These are phyloP conservation scores for Chiua sp. DNA, from an alignment of 1,284 basidiomycete genomes.

Conservation along the genomic window DNA sequence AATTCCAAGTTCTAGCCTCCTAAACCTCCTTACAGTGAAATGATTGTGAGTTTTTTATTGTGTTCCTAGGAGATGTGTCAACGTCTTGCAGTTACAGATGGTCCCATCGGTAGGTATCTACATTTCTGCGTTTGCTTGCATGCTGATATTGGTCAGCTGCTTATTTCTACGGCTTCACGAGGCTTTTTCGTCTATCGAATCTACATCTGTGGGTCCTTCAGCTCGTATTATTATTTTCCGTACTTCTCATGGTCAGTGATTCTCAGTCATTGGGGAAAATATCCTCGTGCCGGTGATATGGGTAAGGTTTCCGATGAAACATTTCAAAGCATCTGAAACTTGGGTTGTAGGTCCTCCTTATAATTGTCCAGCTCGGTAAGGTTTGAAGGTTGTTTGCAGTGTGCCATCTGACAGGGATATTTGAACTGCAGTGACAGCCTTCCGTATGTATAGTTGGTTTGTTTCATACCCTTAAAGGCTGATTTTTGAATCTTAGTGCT, in stretches of 20 bases:
- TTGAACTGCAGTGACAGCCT: background rate
- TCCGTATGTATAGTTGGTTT: constrained; percentile 4
- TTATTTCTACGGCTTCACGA: background rate
- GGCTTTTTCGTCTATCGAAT: background rate
- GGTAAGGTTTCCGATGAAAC: background rate
- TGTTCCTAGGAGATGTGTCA: no score
- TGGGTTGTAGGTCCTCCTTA: constrained; percentile 2
- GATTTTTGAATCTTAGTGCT: constrained; percentile 10
- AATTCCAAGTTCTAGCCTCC: no score
- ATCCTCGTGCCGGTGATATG: background rate
- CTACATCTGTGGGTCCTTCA: background rate
- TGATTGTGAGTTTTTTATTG: no score
- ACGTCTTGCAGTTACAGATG: no score
- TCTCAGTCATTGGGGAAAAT: background rate
- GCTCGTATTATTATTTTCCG: no score
- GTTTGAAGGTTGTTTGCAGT: rapidly evolving
- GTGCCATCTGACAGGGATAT: background rate
- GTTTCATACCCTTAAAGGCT: background rate
- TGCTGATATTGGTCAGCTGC: background rate
- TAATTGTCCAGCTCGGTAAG: constrained; percentile 11
- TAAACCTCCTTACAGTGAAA: background rate
- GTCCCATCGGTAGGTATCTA: background rate
- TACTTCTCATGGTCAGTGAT: background rate
- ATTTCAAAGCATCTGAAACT: background rate
- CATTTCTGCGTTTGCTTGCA: background rate